A percentile compares a stretch with the other conserved stretches of the same genome.
phyloP scores from a whole-genome alignment of 805 yeast species.

The Starmerella bacillaris region DNA sequence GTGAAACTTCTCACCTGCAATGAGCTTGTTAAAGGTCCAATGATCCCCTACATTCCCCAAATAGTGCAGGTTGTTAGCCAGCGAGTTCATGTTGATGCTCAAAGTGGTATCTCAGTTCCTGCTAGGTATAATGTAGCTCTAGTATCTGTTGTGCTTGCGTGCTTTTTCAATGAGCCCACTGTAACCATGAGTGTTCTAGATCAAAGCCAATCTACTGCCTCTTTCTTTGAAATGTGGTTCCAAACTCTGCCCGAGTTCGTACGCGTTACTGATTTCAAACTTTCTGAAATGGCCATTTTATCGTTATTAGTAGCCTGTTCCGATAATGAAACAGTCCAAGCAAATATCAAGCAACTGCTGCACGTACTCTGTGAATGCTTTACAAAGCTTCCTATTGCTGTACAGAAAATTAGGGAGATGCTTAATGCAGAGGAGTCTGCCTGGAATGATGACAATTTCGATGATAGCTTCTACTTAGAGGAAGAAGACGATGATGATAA shows the following conservation, averaged over 20 bases:
- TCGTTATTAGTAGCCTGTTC: constrained; percentile 28
- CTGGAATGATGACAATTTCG: constrained; percentile 23
- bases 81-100: constrained; percentile 9
- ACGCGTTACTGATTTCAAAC: constrained; percentile 66
- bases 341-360: constrained; percentile 32
- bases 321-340: constrained; percentile 20
- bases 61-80: constrained; percentile 6
- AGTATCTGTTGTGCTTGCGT: constrained; percentile 45
- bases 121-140: constrained; percentile 32
- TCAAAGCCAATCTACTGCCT: constrained; percentile 28
- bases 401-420: constrained; percentile 43
- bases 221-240: constrained; percentile 53
- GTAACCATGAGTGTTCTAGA: constrained; percentile 35
- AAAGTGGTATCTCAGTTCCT: constrained; percentile 13
- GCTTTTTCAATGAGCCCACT: constrained; percentile 42
- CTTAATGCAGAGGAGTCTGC: constrained; percentile 33
- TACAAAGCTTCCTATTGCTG: constrained; percentile 52
- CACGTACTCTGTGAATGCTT: constrained; percentile 34
- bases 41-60: constrained; percentile 8
- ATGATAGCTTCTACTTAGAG: constrained; percentile 17
- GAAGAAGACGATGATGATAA: constrained; percentile 15
- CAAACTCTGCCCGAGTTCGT: constrained; percentile 34
- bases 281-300: constrained; percentile 51
- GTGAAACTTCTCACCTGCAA: constrained; percentile 37
- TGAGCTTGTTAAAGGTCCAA: constrained; percentile 13